Evolutionary conservation across 2,329 filamentous ascomycete genomes (phyloP), one percentile per base, ranked within the genome.

Genomic region (Raffaelea arxii): DNA sequence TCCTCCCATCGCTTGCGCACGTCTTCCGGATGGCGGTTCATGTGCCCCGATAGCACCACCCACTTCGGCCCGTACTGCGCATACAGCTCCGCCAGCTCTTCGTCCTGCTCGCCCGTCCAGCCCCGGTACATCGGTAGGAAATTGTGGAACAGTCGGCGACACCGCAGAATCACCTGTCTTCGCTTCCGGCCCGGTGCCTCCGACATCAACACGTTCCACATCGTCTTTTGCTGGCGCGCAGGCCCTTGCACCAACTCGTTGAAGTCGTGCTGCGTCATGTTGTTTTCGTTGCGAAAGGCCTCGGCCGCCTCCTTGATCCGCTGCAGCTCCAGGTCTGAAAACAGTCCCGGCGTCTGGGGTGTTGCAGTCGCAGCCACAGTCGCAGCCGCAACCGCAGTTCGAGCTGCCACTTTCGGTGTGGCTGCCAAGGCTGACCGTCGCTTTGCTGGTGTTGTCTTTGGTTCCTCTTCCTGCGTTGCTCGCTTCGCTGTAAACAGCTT

Each of bases 1-100:
- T 86, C 84, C 35, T 80, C 72, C 68, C 81, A 86, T 4, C 84
- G 78, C 58, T 87, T 83, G 43, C 82, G 75, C 44, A 81, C 71
- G 57, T 87, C 82, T 49, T 79, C 75, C 0, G 75, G 69, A 35
- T 79, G 74, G 6, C 85, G 78, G 51, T 80, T 80, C 52, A 86
- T 72, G 21, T 76, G 53, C n/a, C 69, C 65, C 0, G 72, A 77
- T 52, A 89, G 83, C 24, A 69, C 53, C 11, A 71, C 70, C 80
- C 83, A 89, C 49, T 78, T 75, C 16, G 67, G 70, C 1, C 71
- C 69, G 42, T 74, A 60, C n/a, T 61, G 51, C 3, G 70, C 63
- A 43, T 74, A 68, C 6, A 77, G 59, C 1, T 64, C 51, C 4
- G 57, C 62, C 6, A 86, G 61, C 47, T 74, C 66, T 9, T 74